phyloP scores from a whole-genome alignment of 164 flowering plant genomes.

The Malania oleifera region DNA sequence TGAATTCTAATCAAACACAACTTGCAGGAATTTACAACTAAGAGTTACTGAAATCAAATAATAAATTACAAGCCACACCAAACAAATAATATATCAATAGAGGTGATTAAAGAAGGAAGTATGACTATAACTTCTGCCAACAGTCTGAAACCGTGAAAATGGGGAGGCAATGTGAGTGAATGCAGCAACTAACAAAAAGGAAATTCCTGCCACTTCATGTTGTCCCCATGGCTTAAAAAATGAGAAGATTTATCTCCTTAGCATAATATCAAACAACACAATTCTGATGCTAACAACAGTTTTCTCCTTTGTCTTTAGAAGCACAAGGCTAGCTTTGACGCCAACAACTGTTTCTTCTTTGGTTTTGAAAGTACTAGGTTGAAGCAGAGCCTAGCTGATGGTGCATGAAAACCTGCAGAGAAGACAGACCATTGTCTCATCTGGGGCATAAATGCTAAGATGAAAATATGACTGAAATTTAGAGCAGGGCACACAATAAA shows the following conservation, averaged over 20 bases:
- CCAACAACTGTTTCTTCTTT: background rate
- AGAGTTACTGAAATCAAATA: background rate
- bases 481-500: background rate
- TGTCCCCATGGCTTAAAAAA: constrained; percentile 11
- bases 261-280: constrained; percentile 1
- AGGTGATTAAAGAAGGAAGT: constrained; percentile 7
- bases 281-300: constrained; percentile 6
- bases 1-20: background rate
- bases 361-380: constrained; percentile 6
- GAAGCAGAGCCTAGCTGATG: constrained; percentile 6
- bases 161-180: constrained; percentile 1
- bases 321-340: constrained; percentile 8
- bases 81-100: background rate
- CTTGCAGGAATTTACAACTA: background rate
- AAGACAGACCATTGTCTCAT: background rate
- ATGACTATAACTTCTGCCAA: constrained; percentile 15
- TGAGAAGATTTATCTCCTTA: background rate
- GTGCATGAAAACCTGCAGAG: constrained; percentile 20
- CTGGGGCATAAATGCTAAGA: background rate
- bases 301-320: constrained; percentile 1
- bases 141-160: constrained; percentile 5
- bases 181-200: constrained; percentile 26
- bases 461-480: background rate
- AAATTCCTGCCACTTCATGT: constrained; percentile 22
- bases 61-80: constrained; percentile 2